Evolutionary conservation across 139 green algal species (phyloP).

Genomic region (Coelastrella sp.): DNA sequence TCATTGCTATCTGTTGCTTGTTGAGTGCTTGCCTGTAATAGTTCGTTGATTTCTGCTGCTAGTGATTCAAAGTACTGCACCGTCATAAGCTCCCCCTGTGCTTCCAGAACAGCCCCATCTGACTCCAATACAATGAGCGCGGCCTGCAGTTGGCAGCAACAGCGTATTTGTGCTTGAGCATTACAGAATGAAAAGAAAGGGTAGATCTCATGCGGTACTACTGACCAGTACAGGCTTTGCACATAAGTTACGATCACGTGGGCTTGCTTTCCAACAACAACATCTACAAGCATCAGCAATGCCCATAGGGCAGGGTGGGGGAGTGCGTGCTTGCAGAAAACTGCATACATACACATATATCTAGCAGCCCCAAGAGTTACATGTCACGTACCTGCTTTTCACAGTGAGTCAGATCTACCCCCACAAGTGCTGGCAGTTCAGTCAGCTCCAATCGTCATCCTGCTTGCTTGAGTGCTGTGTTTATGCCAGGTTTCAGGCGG

Average conservation of each 20-base stretch:
- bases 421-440: slow-evolving; percentile 84
- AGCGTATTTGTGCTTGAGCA: background rate
- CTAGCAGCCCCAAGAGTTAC: too few species aligned
- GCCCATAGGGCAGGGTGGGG: too few species aligned
- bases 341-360: background rate
- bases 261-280: too few species aligned
- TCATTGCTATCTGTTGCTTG: too few species aligned
- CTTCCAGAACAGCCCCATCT: slow-evolving; percentile 70
- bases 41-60: slow-evolving; percentile 86
- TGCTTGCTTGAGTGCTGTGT: slow-evolving; percentile 47
- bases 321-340: background rate
- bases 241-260: too few species aligned
- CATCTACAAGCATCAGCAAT: too few species aligned
- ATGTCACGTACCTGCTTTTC: slow-evolving; percentile 65
- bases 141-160: slow-evolving; percentile 54
- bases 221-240: too few species aligned
- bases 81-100: slow-evolving; percentile 92
- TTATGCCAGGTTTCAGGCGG: slow-evolving; percentile 71
- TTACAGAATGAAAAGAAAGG: background rate
- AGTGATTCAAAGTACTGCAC: slow-evolving; percentile 85
- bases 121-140: slow-evolving; percentile 55
- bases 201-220: too few species aligned
- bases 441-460: slow-evolving; percentile 84
- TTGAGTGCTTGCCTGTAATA: slow-evolving; percentile 62
- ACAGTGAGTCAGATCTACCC: slow-evolving; percentile 86